A percentile compares a stretch with the other conserved stretches of the same genome.
phyloP scores from a whole-genome alignment of 2,329 filamentous ascomycete species.

The Penicillium olsonii region DNA sequence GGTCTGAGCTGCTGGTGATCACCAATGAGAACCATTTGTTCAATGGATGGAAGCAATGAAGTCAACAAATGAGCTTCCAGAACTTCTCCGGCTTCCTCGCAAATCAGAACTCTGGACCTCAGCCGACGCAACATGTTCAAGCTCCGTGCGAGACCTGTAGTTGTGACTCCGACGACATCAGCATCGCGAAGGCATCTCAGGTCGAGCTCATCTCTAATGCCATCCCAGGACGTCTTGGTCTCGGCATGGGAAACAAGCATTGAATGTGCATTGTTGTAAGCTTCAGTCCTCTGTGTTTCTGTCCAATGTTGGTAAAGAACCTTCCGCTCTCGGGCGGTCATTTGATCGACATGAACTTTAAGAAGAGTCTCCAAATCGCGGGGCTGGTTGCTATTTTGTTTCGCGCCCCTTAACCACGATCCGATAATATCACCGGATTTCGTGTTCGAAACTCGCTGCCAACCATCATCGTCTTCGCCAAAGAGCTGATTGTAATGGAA shows the following conservation, averaged over 20 bases:
- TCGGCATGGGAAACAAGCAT: slow-evolving; percentile 6
- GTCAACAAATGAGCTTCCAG: slow-evolving; percentile 60
- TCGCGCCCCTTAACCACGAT: no score
- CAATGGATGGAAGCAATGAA: slow-evolving; percentile 40
- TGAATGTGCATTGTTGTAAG: background rate
- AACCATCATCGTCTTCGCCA: background rate
- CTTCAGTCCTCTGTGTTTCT: slow-evolving; percentile 1
- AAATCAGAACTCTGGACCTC: slow-evolving; percentile 49
- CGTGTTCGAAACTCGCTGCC: background rate
- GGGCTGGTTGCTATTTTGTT: background rate
- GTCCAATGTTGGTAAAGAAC: slow-evolving; percentile 8
- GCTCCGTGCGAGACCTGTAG: slow-evolving; percentile 8
- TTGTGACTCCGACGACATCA: slow-evolving; percentile 18
- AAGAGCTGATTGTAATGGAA: slow-evolving; percentile 6
- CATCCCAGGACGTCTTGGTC: background rate
- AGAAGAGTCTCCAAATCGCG: background rate
- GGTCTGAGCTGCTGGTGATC: slow-evolving; percentile 41
- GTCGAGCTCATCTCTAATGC: slow-evolving; percentile 7
- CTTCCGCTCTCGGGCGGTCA: background rate
- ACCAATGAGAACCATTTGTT: slow-evolving; percentile 43
- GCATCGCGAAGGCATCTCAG: slow-evolving; percentile 8
- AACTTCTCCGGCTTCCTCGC: slow-evolving; percentile 70
- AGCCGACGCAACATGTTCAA: slow-evolving; percentile 13
- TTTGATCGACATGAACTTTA: slow-evolving; percentile 3
- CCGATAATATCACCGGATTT: slow-evolving; percentile 2